A percentile compares a stretch with the other conserved stretches of the same genome.
Evolutionary conservation across 179 eudicot genomes (phyloP).

Genomic region (Patellifolia procumbens): DNA sequence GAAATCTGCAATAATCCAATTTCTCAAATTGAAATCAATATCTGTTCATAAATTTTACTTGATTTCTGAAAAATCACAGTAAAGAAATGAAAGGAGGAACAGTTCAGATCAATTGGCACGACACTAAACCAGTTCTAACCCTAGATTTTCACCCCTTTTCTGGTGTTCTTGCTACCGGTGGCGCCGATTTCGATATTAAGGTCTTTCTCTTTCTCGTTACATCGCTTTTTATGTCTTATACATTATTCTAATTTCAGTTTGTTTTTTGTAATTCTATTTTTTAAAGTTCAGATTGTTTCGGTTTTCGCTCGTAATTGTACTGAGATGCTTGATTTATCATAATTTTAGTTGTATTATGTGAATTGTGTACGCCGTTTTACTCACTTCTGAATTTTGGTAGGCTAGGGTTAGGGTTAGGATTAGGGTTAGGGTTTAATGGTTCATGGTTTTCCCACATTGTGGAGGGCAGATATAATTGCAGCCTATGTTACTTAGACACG

Average conservation of each 20-base stretch:
- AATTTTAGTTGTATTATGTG: too few species aligned
- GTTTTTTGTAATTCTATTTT: background rate
- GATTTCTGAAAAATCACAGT: background rate
- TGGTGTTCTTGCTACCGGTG: slow-evolving; percentile 82
- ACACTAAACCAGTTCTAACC: slow-evolving; percentile 84
- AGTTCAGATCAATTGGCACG: slow-evolving; percentile 98
- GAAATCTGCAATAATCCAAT: background rate
- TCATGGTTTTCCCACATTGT: too few species aligned
- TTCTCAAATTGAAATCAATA: background rate
- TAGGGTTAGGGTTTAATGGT: slow-evolving; percentile 16
- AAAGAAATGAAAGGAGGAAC: slow-evolving; percentile 77
- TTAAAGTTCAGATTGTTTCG: background rate
- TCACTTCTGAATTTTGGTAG: background rate
- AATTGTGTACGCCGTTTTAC: background rate
- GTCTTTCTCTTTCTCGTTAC: slow-evolving; percentile 36
- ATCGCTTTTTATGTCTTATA: background rate
- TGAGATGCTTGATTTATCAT: background rate
- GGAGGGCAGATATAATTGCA: too few species aligned
- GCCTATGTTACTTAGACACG: too few species aligned
- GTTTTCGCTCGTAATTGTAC: background rate
- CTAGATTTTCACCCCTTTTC: slow-evolving; percentile 87
- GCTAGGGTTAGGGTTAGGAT: slow-evolving; percentile 15
- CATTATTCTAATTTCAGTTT: background rate
- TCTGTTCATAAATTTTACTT: background rate
- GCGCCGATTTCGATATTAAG: slow-evolving; percentile 96